Base-by-base conservation (phyloP, 1,139 yeast species). In the Lodderomyces elongisporus region DNA sequence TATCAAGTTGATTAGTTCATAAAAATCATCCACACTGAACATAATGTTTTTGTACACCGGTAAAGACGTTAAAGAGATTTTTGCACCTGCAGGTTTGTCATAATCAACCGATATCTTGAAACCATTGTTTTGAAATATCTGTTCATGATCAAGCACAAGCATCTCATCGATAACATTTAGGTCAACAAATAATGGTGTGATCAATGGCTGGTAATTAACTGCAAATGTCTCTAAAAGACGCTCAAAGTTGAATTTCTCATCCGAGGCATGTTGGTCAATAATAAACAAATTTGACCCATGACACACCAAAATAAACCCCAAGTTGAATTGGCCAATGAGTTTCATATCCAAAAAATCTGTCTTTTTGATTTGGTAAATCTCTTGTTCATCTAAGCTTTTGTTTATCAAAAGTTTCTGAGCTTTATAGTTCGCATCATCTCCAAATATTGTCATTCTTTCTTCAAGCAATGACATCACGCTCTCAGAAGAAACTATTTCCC, bases 191-290 rank as follows among this genome's bases (percentile, higher is more conserved):
- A 74, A 66, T 0, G 96, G 95, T 0, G 63, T 59, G 6, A 91
- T 85, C 33, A 91, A 62, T 1, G 78, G 77, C 55, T 91, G 98
- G 28, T 71, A 67, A 32, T 75, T 70, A 17, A 50, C 42, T 27
- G 46, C 46, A 44, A 85, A 75, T 0, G 60, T 57, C 0, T 84
- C 77, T 8, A 66, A 68, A 14, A 87, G 60, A 34, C 64, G 66
- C 53, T 93, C 98, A 62, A 85, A 91, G 54, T 91, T 91, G 58
- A 51, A 85, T 49, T 88, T 91, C 51, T 91, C 99, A 58, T 91
- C 98, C 43, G 95, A 85, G 1, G 98, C 98, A 60, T 91, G 99
- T 56, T 91, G 99, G 54, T 91, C 99, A 31, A 91, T 72, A 28
- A 91, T 89, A 48, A 91, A 88, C 27, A 91, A 52, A 50, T 85